Evolutionary conservation across 306 rosid genomes (phyloP).

Genomic region (Vicia sativa): DNA sequence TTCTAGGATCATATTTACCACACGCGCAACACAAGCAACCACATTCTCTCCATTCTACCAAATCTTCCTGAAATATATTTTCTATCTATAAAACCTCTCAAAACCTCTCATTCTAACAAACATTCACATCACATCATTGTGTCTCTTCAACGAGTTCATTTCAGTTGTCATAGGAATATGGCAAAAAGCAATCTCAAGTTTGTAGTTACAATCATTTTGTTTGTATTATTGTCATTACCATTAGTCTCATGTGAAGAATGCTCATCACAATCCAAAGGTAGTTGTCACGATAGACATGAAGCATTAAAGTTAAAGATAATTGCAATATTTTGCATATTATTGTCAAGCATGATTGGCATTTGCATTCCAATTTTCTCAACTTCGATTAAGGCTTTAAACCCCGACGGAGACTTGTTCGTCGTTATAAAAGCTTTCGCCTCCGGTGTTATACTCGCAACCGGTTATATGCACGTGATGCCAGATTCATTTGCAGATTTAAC

Average conservation of each 20-base stretch:
- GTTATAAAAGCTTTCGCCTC: slow-evolving; percentile 66
- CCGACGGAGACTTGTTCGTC: slow-evolving; percentile 47
- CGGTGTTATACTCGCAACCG: slow-evolving; percentile 73
- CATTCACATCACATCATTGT: neutral
- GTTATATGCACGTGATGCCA: slow-evolving; percentile 79
- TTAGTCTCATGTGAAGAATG: slow-evolving; percentile 24
- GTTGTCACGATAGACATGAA: slow-evolving; percentile 45
- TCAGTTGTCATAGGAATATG: neutral
- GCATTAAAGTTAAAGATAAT: slow-evolving; percentile 51
- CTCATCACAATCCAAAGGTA: neutral
- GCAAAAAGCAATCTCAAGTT: neutral
- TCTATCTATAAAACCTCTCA: slow-evolving; percentile 10
- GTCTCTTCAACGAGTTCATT: neutral
- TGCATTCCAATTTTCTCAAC: slow-evolving; percentile 48
- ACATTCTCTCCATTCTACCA: neutral
- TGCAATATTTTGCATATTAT: slow-evolving; percentile 51
- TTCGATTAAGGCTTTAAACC: slow-evolving; percentile 47
- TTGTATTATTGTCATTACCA: neutral
- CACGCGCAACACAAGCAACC: neutral
- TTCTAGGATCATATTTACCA: neutral
- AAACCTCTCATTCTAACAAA: neutral
- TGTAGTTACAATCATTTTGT: neutral
- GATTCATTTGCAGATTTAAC: slow-evolving; percentile 51
- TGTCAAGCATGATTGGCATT: slow-evolving; percentile 54
- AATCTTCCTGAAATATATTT: neutral